These are phyloP conservation scores for Cordyceps sp. DNA, from an alignment of 2,329 filamentous ascomycete species.

Conservation along the genomic window DNA sequence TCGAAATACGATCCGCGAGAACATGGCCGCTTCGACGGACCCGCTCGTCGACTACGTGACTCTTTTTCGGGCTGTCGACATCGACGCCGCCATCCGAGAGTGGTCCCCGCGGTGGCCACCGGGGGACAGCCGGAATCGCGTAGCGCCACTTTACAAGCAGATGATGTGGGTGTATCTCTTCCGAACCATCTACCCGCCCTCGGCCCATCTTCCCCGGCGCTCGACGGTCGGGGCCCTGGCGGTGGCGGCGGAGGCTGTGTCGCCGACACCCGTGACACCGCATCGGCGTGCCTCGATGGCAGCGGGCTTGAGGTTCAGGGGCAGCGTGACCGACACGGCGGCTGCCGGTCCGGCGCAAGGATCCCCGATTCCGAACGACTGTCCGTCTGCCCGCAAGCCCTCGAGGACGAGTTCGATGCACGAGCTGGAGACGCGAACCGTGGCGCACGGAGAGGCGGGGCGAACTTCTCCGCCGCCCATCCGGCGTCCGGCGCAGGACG, in stretches of 20 bases:
- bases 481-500: slow-evolving; percentile 29
- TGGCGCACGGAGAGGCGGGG: too few species aligned
- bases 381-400: too few species aligned
- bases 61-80: slow-evolving; percentile 55
- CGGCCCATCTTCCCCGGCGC: slow-evolving; percentile 11
- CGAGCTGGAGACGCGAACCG: too few species aligned
- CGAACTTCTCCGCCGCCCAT: too few species aligned
- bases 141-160: slow-evolving; percentile 44
- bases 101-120: slow-evolving; percentile 53
- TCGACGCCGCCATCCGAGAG: slow-evolving; percentile 55
- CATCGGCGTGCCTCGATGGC: too few species aligned
- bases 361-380: too few species aligned
- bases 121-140: slow-evolving; percentile 38
- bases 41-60: slow-evolving; percentile 59
- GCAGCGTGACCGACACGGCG: too few species aligned
- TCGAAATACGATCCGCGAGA: slow-evolving; percentile 54
- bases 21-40: slow-evolving; percentile 43
- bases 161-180: slow-evolving; percentile 51
- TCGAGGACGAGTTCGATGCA: too few species aligned
- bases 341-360: too few species aligned
- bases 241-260: slow-evolving; percentile 4
- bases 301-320: too few species aligned
- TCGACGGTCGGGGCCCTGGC: slow-evolving; percentile 14
- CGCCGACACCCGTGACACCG: too few species aligned
- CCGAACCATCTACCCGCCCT: slow-evolving; percentile 42